Conservation (phyloP, 257 asterid species). For the Apocynum venetum region DNA sequence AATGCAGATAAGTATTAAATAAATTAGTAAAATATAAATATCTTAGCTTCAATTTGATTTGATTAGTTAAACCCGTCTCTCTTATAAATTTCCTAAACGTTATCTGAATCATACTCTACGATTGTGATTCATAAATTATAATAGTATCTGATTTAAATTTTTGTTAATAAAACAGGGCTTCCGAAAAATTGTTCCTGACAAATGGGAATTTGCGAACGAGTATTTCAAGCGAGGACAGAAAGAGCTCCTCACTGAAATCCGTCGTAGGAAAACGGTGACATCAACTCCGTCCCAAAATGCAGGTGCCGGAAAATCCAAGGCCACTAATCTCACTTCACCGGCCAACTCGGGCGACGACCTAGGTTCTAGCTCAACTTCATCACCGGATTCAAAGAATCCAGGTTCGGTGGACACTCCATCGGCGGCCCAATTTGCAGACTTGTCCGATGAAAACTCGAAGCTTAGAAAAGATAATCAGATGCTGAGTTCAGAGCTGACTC, state of each 20-base stretch:
- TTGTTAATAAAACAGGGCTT: slow-evolving; percentile 50
- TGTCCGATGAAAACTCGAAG: slow-evolving; percentile 63
- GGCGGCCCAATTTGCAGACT: slow-evolving; percentile 48
- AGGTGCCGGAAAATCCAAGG: slow-evolving; percentile 23
- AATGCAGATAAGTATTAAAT: no score
- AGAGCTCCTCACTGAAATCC: slow-evolving; percentile 59
- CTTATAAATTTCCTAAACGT: no score
- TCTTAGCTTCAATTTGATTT: no score
- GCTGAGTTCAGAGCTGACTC: slow-evolving; percentile 62
- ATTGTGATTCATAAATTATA: no score
- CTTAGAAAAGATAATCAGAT: slow-evolving; percentile 47
- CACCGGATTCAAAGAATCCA: slow-evolving; percentile 54
- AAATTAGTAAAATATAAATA: no score
- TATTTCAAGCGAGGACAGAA: slow-evolving; percentile 61
- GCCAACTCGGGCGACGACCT: slow-evolving; percentile 56
- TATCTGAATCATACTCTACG: no score
- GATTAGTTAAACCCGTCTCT: no score
- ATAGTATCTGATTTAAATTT: not conserved
- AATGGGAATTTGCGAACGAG: slow-evolving; percentile 93
- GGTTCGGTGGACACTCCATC: slow-evolving; percentile 52
- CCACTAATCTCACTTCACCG: slow-evolving; percentile 31
- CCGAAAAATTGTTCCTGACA: slow-evolving; percentile 70
- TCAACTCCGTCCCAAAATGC: slow-evolving; percentile 9
- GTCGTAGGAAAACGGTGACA: slow-evolving; percentile 55
- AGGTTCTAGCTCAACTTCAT: slow-evolving; percentile 70